Evolutionary conservation across 257 asterid genomes (phyloP).

Genomic region (Solanum pinnatisectum): DNA sequence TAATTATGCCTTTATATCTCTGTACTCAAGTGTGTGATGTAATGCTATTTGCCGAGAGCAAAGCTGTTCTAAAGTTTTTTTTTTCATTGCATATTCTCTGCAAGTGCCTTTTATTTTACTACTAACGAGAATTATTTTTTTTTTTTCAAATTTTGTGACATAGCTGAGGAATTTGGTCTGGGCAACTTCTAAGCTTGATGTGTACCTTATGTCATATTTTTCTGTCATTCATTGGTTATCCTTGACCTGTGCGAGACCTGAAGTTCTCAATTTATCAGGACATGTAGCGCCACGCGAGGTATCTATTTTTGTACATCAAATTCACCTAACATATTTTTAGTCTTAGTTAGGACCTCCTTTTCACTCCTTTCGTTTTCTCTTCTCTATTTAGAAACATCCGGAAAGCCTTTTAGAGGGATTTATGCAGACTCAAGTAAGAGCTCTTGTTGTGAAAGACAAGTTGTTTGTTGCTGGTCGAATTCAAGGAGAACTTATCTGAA

Average conservation of each 20-base stretch:
- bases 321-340: background rate
- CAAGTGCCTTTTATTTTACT: background rate
- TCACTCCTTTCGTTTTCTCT: too few relatives aligned
- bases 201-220: constrained; percentile 69
- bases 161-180: constrained; percentile 77
- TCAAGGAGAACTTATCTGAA: too few relatives aligned
- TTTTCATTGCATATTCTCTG: background rate
- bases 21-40: background rate
- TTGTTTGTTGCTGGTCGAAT: too few relatives aligned
- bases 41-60: background rate
- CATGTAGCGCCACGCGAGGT: constrained; percentile 83
- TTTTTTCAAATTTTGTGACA: background rate
- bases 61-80: background rate
- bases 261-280: constrained; percentile 80
- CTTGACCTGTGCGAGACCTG: constrained; percentile 43
- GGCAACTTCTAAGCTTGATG: constrained; percentile 86
- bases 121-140: background rate
- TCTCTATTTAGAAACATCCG: too few relatives aligned
- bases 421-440: too few relatives aligned
- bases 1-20: background rate
- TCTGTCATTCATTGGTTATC: constrained; percentile 86
- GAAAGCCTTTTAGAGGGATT: too few relatives aligned
- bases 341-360: too few relatives aligned
- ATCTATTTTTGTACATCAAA: background rate
- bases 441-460: too few relatives aligned